Base-by-base conservation (phyloP, 495 filamentous ascomycete species). In the Neurospora sp. region DNA sequence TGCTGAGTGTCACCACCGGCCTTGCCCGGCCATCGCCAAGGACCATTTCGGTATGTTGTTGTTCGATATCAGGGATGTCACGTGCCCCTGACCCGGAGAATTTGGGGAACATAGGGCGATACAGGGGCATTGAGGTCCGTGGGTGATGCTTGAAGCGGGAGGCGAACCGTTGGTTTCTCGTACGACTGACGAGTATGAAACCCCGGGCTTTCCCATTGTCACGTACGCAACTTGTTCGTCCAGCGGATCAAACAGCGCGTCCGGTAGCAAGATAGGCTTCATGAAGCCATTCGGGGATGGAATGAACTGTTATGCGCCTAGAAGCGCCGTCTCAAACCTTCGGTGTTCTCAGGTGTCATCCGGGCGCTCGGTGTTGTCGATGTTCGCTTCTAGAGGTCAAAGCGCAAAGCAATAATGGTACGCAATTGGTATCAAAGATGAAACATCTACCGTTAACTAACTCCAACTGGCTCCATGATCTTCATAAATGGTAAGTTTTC, bases 61-160 rank as follows among this genome's bases (percentile, higher is more conserved):
- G 71, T 74, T 69, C 71, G 73, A 75, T 62, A 69, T 74, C 73
- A 78, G 77, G 78, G 77, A 71, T 76, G 69, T 79, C 78, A 79
- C 78, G 78, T 79, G 78, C 72, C 10, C 21, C 43, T 21, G 28
- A 19, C 34, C 54, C 42, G 24, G 39, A 31, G 28, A 42, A 24
- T n/a, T 36, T 54, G 62, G 13, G 31, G 71, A 72, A 36, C 48
- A 66, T 69, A 39, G 71, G 45, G 54, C 28, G 37, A 54, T 42
- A 42, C 37, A 42, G 8, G 43, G 28, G 59, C 45, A 39, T 34
- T 28, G 69, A 36, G 28, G 72, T 62, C 70, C 72, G 59, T 36
- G 71, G 39, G 62, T 36, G 17, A 39, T 28, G 43, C 54, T 34
- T 66, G 39, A 72, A 48, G 36, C 42, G 28, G 38, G 36, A n/a